Base-by-base conservation (phyloP, 768 basidiomycete species). In the Trametes punicea region DNA sequence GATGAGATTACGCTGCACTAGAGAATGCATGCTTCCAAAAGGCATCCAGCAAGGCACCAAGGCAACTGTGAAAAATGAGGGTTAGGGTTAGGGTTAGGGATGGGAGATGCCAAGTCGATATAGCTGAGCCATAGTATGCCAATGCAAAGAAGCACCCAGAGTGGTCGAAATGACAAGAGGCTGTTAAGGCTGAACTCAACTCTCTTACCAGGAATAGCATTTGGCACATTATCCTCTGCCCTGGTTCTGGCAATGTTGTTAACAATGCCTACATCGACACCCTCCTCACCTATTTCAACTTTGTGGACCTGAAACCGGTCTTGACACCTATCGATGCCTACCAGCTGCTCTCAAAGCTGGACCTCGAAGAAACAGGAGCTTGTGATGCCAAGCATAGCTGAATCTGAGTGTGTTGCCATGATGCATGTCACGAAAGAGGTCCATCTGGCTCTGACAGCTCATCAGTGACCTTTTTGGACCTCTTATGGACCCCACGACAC, bases 361-460 rank as follows among this genome's bases (percentile, higher is more conserved):
- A 56, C 57, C 9, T 66, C 70, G 11, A 68, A 71, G 44, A 67
- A 71, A 41, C 80, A 82, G 51, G 36, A 46, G 26, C 62, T 65
- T 1, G 67, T 75, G 0, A 67, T 73, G 1, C 63, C 68, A 1
- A 75, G 72, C 2, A 73, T 72, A 1, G 67, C 68, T 0, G 71
- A 76, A 53, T 67, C 73, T 2, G 74, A 78, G 57, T 76, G 77
- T 56, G 68, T 74, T 34, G 69, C 74, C 7, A 59, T 64, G 0
- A 50, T 64, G 0, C 66, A 75, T 26, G 71, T 71, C 0, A 51
- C 68, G 0, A 65, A 71, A 48, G 67, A 79, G 56, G 67, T n/a
- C 64, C 3, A 9, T 75, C 7, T 79, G 76, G 76, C 51, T 72
- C 6, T 31, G 45, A 3, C 36, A 11, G 16, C 34, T 51, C 44